phyloP scores from a whole-genome alignment of 495 filamentous ascomycete species.

The Talaromyces nanjingensis region DNA sequence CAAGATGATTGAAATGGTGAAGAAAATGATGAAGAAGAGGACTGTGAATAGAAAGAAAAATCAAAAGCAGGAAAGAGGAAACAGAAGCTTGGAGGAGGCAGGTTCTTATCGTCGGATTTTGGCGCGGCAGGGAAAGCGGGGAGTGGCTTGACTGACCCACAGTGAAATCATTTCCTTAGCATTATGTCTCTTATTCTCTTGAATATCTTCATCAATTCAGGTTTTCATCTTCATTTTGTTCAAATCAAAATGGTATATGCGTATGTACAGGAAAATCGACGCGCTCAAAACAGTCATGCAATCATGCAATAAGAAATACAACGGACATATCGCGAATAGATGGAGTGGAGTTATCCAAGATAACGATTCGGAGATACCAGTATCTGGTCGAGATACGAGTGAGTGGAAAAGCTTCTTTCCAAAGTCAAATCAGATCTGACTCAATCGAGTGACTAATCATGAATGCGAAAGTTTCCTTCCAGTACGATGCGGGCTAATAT shows the following conservation, averaged over 20 bases:
- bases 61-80: not conserved
- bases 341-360: not conserved
- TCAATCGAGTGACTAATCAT: not conserved
- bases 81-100: not conserved
- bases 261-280: not conserved
- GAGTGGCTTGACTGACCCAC: slow-evolving; percentile 2
- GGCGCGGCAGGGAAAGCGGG: not conserved
- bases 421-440: not conserved
- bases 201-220: not conserved
- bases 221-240: not conserved
- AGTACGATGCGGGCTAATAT: slow-evolving; percentile 1
- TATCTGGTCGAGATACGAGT: not conserved
- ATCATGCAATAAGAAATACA: not conserved
- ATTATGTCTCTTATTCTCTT: not conserved
- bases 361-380: not conserved
- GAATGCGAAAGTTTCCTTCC: not conserved
- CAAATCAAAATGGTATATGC: not conserved
- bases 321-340: not conserved
- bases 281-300: not conserved
- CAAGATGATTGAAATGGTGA: not conserved
- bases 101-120: not conserved
- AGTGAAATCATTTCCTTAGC: not conserved
- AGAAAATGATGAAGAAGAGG: not conserved
- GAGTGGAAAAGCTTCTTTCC: not conserved
- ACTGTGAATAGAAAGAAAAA: not conserved